These are phyloP conservation scores for Boletus pseudo-olivaceus DNA, from an alignment of 768 basidiomycete species.

Conservation along the genomic window DNA sequence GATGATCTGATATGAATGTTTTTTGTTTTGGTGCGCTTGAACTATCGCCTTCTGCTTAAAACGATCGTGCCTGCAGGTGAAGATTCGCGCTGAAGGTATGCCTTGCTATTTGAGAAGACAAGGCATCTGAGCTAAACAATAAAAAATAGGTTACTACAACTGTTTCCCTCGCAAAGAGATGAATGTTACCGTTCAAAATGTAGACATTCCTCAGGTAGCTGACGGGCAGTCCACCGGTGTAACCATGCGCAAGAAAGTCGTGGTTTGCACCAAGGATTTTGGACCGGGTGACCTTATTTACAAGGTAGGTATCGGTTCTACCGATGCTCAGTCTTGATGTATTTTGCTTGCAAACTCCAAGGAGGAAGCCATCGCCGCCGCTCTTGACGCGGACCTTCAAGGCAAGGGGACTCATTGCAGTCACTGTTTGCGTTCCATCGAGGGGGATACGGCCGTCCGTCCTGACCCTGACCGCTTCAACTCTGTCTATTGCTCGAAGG, in stretches of 20 bases:
- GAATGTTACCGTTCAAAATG: slow-evolving; percentile 58
- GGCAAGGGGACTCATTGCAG: slow-evolving; percentile 65
- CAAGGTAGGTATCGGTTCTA: slow-evolving; percentile 42
- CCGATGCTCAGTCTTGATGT: neutral
- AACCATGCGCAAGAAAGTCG: slow-evolving; percentile 43
- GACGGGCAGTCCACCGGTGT: slow-evolving; percentile 10
- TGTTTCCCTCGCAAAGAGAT: slow-evolving; percentile 69
- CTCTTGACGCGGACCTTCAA: slow-evolving; percentile 70
- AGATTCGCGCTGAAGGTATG: slow-evolving; percentile 74
- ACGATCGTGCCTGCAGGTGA: slow-evolving; percentile 45
- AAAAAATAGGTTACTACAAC: slow-evolving; percentile 64
- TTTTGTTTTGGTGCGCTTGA: slow-evolving; percentile 23
- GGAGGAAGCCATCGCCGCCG: slow-evolving; percentile 73
- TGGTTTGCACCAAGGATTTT: slow-evolving; percentile 67
- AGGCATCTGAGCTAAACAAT: slow-evolving; percentile 15
- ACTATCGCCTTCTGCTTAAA: slow-evolving; percentile 7
- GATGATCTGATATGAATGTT: slow-evolving; percentile 61
- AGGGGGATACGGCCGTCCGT: slow-evolving; percentile 42
- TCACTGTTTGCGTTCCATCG: slow-evolving; percentile 64
- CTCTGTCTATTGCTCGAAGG: slow-evolving; percentile 70
- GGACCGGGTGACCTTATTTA: slow-evolving; percentile 73
- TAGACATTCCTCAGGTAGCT: slow-evolving; percentile 23
- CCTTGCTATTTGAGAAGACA: slow-evolving; percentile 17
- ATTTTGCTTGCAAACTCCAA: slow-evolving; percentile 28
- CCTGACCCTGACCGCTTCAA: slow-evolving; percentile 49